Evolutionary conservation across 768 basidiomycete species (phyloP).

Genomic region (Lactarius quietus): DNA sequence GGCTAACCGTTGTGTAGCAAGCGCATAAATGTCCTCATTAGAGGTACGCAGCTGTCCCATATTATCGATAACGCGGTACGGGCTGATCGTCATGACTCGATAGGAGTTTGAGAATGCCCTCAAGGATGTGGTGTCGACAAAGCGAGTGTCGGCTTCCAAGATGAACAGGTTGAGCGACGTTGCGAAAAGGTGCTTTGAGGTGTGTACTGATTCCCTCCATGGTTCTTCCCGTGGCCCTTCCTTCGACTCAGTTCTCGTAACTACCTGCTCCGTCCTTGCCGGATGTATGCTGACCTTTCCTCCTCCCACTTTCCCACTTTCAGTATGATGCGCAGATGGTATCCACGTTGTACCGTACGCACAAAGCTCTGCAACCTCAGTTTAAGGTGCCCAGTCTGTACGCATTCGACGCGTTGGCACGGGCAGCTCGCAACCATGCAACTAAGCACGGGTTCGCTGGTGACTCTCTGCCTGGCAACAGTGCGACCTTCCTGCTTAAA

Average conservation of each 20-base stretch:
- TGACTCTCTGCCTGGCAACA: constrained; percentile 61
- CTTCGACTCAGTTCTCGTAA: constrained; percentile 5
- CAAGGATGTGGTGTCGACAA: constrained; percentile 77
- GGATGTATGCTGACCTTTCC: not conserved
- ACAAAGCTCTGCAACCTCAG: constrained; percentile 66
- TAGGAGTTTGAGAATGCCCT: constrained; percentile 81
- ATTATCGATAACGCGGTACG: not conserved
- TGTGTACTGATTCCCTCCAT: constrained; percentile 35
- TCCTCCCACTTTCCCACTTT: constrained; percentile 3
- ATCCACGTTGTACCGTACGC: constrained; percentile 83
- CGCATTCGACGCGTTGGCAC: constrained; percentile 87
- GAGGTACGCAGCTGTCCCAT: constrained; percentile 22
- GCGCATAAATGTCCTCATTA: constrained; percentile 26
- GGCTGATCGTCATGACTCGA: constrained; percentile 3
- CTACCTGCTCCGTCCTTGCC: not conserved
- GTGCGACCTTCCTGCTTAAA: constrained; percentile 82
- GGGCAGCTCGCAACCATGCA: constrained; percentile 68
- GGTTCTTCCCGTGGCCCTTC: not conserved
- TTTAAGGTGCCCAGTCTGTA: constrained; percentile 88
- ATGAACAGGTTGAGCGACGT: constrained; percentile 74
- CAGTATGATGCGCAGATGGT: constrained; percentile 87
- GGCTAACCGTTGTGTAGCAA: constrained; percentile 1
- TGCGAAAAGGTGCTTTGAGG: constrained; percentile 74
- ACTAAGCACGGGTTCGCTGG: constrained; percentile 61
- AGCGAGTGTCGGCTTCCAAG: constrained; percentile 83